These are phyloP conservation scores for Dictyophora rubrovolvata DNA, from an alignment of 768 basidiomycete genomes.

Conservation along the genomic window DNA sequence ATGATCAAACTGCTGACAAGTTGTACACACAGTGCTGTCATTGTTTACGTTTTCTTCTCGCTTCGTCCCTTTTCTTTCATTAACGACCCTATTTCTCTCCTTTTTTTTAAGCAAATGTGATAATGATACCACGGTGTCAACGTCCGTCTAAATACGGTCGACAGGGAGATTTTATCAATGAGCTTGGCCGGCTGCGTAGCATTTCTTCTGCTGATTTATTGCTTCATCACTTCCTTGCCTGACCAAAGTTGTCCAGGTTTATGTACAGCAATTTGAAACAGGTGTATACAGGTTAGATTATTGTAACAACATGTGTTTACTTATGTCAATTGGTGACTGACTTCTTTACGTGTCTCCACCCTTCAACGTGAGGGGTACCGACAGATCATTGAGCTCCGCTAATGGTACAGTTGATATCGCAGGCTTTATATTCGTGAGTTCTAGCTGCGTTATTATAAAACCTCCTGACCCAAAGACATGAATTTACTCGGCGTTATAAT, in stretches of 20 bases:
- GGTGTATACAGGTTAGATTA: constrained; percentile 12
- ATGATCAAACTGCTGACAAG: constrained; percentile 10
- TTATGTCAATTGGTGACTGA: background rate
- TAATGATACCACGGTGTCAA: background rate
- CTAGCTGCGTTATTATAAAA: background rate
- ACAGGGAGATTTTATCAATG: background rate
- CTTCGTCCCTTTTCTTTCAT: background rate
- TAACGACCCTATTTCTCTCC: background rate
- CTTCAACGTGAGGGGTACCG: background rate
- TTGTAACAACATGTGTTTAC: constrained; percentile 8
- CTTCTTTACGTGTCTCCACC: background rate
- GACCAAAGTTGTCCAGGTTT: constrained; percentile 2
- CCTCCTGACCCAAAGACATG: background rate
- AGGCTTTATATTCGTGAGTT: constrained; percentile 1
- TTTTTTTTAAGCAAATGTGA: constrained; percentile 1
- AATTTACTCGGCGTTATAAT: background rate
- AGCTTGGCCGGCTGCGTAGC: constrained; percentile 7
- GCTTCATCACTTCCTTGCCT: constrained; percentile 7
- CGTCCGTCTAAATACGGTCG: background rate
- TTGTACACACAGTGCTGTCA: constrained; percentile 16
- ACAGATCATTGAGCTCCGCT: background rate
- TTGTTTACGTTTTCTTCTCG: constrained; percentile 2
- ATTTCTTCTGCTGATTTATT: background rate
- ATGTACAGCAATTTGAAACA: constrained; percentile 9
- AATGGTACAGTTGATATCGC: background rate